Percentiles rank a stretch among this genome's conserved stretches.
These are phyloP conservation scores for Platanus orientalis DNA, from an alignment of 164 flowering plant species.

Conservation along the genomic window DNA sequence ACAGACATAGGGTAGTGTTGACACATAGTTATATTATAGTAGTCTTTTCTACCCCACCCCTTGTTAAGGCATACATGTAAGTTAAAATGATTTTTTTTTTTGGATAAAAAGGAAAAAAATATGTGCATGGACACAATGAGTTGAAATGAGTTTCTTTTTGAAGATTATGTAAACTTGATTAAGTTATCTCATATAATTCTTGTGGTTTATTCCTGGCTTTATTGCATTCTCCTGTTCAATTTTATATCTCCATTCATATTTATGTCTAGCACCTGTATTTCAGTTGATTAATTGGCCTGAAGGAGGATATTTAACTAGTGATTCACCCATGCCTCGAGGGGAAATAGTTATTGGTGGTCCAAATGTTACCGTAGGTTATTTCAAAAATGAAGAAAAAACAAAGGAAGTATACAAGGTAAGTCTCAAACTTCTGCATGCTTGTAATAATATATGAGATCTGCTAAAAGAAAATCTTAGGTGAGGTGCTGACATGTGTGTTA, in stretches of 20 bases:
- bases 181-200: not conserved
- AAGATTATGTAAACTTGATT: not conserved
- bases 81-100: too few relatives aligned
- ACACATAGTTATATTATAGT: too few relatives aligned
- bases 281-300: constrained; percentile 96
- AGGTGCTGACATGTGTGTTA: not conserved
- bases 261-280: constrained; percentile 15
- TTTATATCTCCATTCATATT: constrained; percentile 3
- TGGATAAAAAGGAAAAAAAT: too few relatives aligned
- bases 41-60: too few relatives aligned
- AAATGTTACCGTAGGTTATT: constrained; percentile 88
- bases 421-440: not conserved
- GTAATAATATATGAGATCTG: not conserved
- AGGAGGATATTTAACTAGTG: constrained; percentile 77
- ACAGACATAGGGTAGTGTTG: too few relatives aligned
- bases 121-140: too few relatives aligned
- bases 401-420: constrained; percentile 87
- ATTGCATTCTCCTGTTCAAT: not conserved
- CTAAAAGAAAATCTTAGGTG: not conserved
- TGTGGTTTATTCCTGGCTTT: not conserved
- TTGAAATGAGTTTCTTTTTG: not conserved
- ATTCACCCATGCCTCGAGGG: constrained; percentile 92
- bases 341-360: constrained; percentile 97
- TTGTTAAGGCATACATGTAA: not conserved
- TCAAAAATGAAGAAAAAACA: constrained; percentile 85